These are phyloP conservation scores for Spirogloea muscicola DNA, from an alignment of 139 green algal species.

Conservation along the genomic window DNA sequence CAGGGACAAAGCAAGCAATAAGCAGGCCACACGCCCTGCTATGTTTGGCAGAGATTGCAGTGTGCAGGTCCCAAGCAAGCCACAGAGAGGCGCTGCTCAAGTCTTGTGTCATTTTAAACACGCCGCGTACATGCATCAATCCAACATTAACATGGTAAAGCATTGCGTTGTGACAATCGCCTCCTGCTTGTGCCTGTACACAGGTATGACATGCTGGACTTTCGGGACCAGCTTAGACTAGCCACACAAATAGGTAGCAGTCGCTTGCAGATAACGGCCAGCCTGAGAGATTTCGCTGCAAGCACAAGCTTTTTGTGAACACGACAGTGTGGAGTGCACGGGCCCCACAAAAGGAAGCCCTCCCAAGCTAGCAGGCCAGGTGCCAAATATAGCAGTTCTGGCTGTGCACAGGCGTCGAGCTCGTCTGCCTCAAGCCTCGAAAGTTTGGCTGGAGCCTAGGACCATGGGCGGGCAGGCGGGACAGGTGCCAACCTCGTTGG, in stretches of 20 bases:
- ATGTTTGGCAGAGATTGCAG: neutral
- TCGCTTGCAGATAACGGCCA: slow-evolving; percentile 24
- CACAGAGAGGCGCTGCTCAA: neutral
- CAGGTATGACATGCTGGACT: slow-evolving; percentile 35
- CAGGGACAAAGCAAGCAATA: neutral
- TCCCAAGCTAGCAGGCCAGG: too few species aligned
- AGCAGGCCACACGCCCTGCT: neutral
- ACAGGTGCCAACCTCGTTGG: too few species aligned
- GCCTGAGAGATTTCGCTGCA: slow-evolving; percentile 14
- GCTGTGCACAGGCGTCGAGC: too few species aligned
- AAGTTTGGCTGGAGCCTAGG: too few species aligned
- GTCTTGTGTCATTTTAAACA: neutral
- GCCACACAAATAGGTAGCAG: slow-evolving; percentile 26
- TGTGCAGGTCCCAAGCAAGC: neutral
- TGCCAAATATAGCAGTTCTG: too few species aligned
- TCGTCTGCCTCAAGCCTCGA: too few species aligned
- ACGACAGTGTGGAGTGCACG: too few species aligned
- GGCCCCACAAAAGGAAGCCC: too few species aligned
- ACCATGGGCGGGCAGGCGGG: too few species aligned
- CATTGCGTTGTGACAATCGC: neutral
- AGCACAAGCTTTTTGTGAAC: slow-evolving; percentile 35
- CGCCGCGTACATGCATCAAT: neutral
- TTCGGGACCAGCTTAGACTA: slow-evolving; percentile 8
- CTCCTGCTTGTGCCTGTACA: neutral
- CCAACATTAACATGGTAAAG: neutral